Evolutionary conservation across 352 stramenopile genomes (phyloP), one percentile per base, ranked within the genome.

Genomic region (Phytophthora nicotianae): DNA sequence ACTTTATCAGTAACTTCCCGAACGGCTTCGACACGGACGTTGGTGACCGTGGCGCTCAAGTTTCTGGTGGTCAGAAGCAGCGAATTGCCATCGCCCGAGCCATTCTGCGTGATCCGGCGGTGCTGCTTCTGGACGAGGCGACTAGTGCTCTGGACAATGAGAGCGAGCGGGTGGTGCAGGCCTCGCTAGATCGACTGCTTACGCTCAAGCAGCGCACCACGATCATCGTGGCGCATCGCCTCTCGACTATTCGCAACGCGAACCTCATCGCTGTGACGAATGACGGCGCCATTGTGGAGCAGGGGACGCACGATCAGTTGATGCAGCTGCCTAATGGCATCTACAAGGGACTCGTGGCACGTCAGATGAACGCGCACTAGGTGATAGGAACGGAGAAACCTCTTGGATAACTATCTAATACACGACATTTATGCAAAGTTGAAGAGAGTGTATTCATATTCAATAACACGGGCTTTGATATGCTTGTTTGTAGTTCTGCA

Each of bases 221-320:
- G 9, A 76, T 76, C 21, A 76, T 76, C 38, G 68, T 76, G 19
- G 68, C 68, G 0, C 68, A 76, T 7, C 68, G 64, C 13, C 68
- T 76, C 2, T 73, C 68, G 2, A 76, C 68, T 5, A 76, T 76
- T 26, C 58, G 68, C 24, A 76, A 76, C 38, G 68, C 68, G 20
- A 73, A 65, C 32, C 45, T 76, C 32, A 76, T 73, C 37, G 68
- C 68, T 4, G 68, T 76, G 17, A 76, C 68, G 19, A 50, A 70
- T n/a, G 64, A 70, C 21, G 68, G 68, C 14, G 64, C 63, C 6
- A 76, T 73, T 37, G 68, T 76, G 5, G 68, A 76, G 35, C 64
- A 76, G n/a, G 68, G 68, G 6, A 73, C 68, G 8, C 68, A 99
- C 59, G 87, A 97, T 23, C 49, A 88, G 46, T 61, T 91, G 6